A percentile compares a stretch with the other conserved stretches of the same genome.
Evolutionary conservation across 2,329 filamentous ascomycete genomes (phyloP).

Genomic region (Colletotrichum shisoi): DNA sequence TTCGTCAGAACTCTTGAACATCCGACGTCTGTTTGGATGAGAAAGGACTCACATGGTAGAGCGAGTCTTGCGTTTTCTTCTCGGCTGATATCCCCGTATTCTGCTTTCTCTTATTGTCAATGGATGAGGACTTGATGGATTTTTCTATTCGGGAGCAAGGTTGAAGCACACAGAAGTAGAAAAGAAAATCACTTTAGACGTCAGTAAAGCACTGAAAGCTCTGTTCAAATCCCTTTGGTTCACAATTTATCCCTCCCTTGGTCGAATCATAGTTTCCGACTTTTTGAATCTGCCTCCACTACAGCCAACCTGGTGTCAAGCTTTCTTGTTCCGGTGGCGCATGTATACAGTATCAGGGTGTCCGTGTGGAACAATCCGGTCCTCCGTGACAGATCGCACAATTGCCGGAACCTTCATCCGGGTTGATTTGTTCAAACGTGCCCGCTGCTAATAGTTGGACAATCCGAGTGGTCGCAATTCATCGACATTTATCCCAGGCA

Average conservation of each 20-base stretch:
- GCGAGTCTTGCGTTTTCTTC: not conserved
- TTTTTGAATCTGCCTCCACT: not conserved
- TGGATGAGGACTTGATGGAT: too few species aligned
- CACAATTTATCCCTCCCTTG: not conserved
- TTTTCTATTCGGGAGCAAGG: too few species aligned
- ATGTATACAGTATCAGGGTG: not conserved
- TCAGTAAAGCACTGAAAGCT: too few species aligned
- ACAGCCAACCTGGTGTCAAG: not conserved
- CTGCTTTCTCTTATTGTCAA: not conserved
- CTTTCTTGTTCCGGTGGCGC: conserved; percentile 1
- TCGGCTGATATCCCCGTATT: not conserved
- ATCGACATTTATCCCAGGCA: too few species aligned
- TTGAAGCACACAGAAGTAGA: too few species aligned
- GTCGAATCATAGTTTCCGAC: not conserved
- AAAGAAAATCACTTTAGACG: too few species aligned
- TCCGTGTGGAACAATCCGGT: not conserved
- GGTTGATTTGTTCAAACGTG: too few species aligned
- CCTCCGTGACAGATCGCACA: not conserved
- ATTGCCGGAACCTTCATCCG: not conserved
- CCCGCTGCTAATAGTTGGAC: too few species aligned
- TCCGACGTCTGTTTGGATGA: too few species aligned
- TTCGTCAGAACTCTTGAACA: not conserved
- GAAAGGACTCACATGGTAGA: not conserved
- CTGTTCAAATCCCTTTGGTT: too few species aligned
- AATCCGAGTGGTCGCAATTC: too few species aligned